A percentile compares a stretch with the other conserved stretches of the same genome.
Evolutionary conservation across 805 yeast species (phyloP).

Genomic region (Cyberlindnera xishuangbannaensis): DNA sequence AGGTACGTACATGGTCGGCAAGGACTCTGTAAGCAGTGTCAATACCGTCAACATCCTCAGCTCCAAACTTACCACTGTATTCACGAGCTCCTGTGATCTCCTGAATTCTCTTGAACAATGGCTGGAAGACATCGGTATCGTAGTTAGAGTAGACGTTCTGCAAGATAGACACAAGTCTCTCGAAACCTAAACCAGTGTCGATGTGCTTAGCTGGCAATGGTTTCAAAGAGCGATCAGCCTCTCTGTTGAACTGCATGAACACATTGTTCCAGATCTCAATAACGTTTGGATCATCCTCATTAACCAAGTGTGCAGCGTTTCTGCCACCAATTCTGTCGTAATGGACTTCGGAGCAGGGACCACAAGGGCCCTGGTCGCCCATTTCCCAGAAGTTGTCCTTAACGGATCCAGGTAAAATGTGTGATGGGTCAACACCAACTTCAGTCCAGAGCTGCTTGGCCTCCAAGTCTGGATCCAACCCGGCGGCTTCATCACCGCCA

Average conservation of each 20-base stretch:
- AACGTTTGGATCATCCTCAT: conserved; percentile 96
- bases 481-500: conserved; percentile 82
- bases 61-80: conserved; percentile 89
- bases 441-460: conserved; percentile 82
- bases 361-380: conserved; percentile 99
- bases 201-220: conserved; percentile 91
- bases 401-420: conserved; percentile 85
- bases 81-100: conserved; percentile 91
- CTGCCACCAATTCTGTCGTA: conserved; percentile 98
- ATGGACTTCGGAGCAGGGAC: conserved; percentile 97
- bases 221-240: conserved; percentile 72
- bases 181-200: conserved; percentile 99
- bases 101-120: conserved; percentile 79
- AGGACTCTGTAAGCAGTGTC: conserved; percentile 98
- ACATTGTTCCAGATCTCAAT: conserved; percentile 98
- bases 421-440: conserved; percentile 87
- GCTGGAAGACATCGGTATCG: conserved; percentile 95
- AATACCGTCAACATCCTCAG: conserved; percentile 87
- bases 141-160: conserved; percentile 91
- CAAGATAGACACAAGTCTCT: conserved; percentile 89
- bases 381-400: conserved; percentile 99
- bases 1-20: conserved; percentile 97
- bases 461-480: conserved; percentile 89
- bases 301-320: conserved; percentile 86
- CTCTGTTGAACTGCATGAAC: conserved; percentile 95